These are phyloP conservation scores for Xylaria venustula DNA, from an alignment of 495 filamentous ascomycete genomes.

Conservation along the genomic window DNA sequence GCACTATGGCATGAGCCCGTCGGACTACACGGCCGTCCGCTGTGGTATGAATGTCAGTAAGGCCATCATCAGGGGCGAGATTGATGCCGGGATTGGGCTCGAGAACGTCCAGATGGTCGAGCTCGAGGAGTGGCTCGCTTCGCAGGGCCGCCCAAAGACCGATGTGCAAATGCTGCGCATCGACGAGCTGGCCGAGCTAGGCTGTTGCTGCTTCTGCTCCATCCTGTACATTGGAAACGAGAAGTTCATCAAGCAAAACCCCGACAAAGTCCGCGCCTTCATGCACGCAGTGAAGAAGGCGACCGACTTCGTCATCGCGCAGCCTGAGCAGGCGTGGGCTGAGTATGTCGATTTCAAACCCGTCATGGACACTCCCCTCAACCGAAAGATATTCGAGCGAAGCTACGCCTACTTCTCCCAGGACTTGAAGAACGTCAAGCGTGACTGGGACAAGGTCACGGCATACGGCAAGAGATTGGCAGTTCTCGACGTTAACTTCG, in stretches of 20 bases:
- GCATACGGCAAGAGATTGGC: constrained; percentile 65
- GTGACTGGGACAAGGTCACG: constrained; percentile 71
- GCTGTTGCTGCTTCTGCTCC: constrained; percentile 74
- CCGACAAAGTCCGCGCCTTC: constrained; percentile 57
- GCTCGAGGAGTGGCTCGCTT: constrained; percentile 64
- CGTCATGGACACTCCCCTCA: constrained; percentile 61
- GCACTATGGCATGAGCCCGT: constrained; percentile 67
- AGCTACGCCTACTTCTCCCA: constrained; percentile 69
- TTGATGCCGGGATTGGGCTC: constrained; percentile 68
- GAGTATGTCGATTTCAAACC: constrained; percentile 69
- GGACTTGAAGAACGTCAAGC: constrained; percentile 66
- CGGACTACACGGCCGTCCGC: constrained; percentile 68
- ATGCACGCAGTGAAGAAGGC: constrained; percentile 64
- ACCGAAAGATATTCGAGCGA: constrained; percentile 71
- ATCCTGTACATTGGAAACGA: constrained; percentile 71
- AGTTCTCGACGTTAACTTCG: constrained; percentile 55
- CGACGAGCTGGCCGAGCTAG: constrained; percentile 67
- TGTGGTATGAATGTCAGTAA: constrained; percentile 47
- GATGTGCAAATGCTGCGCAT: constrained; percentile 73
- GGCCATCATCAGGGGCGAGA: constrained; percentile 62
- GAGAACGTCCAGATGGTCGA: constrained; percentile 77
- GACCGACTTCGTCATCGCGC: constrained; percentile 63
- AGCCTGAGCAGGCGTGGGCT: constrained; percentile 56
- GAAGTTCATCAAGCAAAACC: constrained; percentile 58
- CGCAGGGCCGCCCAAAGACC: constrained; percentile 55